Evolutionary conservation across 441 rosid genomes (phyloP).

Genomic region (Adansonia gregorii): DNA sequence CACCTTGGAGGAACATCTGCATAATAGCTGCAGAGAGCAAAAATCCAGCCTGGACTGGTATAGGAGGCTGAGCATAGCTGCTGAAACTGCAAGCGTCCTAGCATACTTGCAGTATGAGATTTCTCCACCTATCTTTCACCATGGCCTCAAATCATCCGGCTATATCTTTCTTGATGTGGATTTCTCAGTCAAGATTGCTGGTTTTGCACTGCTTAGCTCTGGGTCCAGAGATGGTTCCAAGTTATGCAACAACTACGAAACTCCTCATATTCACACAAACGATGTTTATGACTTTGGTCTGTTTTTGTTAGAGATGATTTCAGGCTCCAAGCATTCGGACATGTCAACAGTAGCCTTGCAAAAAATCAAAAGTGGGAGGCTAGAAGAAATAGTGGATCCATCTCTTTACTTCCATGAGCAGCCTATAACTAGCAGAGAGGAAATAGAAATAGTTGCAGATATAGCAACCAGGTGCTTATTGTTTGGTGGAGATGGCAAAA

Average conservation of each 20-base stretch:
- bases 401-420: constrained; percentile 66
- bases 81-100: constrained; percentile 66
- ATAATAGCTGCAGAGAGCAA: constrained; percentile 26
- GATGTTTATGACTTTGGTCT: constrained; percentile 70
- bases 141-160: constrained; percentile 49
- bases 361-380: constrained; percentile 55
- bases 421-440: constrained; percentile 49
- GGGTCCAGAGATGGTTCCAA: constrained; percentile 26
- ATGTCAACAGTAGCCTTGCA: constrained; percentile 52
- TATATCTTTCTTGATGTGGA: constrained; percentile 65
- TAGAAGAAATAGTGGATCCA: constrained; percentile 77
- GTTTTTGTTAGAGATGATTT: constrained; percentile 65
- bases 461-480: constrained; percentile 71
- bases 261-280: constrained; percentile 23
- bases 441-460: constrained; percentile 71
- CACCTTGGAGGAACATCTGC: constrained; percentile 56
- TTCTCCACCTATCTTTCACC: constrained; percentile 66
- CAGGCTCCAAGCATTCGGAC: constrained; percentile 53
- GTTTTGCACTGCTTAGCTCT: constrained; percentile 55
- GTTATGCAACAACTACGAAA: constrained; percentile 24
- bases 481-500: constrained; percentile 75
- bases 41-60: constrained; percentile 63
- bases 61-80: constrained; percentile 60
- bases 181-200: constrained; percentile 60
- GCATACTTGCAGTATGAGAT: constrained; percentile 67